Conservation (phyloP, 495 filamentous ascomycete genomes). For the Xylaria castorea region DNA sequence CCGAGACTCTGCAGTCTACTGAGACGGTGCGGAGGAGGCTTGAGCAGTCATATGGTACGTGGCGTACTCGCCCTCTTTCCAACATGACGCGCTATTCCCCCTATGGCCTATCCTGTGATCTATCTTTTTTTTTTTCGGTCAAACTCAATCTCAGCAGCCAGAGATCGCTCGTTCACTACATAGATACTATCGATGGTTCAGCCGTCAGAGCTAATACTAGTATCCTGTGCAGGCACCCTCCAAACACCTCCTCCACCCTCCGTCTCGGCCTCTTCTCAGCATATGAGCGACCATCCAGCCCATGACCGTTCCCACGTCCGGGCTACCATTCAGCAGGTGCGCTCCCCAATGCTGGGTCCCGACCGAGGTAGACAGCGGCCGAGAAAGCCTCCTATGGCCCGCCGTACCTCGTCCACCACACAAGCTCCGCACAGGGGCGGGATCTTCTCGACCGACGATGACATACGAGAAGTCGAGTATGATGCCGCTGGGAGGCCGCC, state of each 20-base stretch:
- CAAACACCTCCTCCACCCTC: slow-evolving; percentile 40
- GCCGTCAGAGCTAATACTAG: slow-evolving; percentile 32
- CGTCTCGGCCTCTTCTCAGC: slow-evolving; percentile 28
- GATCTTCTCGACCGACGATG: slow-evolving; percentile 94
- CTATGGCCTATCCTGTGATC: background rate
- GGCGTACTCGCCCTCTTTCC: slow-evolving; percentile 1
- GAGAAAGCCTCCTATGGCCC: slow-evolving; percentile 74
- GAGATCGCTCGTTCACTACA: slow-evolving; percentile 20
- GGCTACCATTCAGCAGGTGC: slow-evolving; percentile 36
- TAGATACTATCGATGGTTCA: background rate
- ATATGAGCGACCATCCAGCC: slow-evolving; percentile 39
- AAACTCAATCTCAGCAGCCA: slow-evolving; percentile 27
- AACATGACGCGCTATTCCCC: slow-evolving; percentile 20
- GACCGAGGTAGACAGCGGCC: slow-evolving; percentile 62
- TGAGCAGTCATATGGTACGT: slow-evolving; percentile 53
- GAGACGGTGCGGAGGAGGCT: slow-evolving; percentile 57
- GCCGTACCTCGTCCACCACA: slow-evolving; percentile 75
- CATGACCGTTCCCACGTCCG: slow-evolving; percentile 44
- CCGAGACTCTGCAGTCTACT: slow-evolving; percentile 53
- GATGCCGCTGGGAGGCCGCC: slow-evolving; percentile 49
- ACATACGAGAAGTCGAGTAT: slow-evolving; percentile 78
- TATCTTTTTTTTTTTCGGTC: background rate
- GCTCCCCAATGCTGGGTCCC: slow-evolving; percentile 63
- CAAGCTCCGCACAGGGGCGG: slow-evolving; percentile 79
- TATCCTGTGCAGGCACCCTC: slow-evolving; percentile 42